Percentiles rank a stretch among this genome's conserved stretches.
Conservation (phyloP, 257 asterid species). For the Marsdenia floribunda region DNA sequence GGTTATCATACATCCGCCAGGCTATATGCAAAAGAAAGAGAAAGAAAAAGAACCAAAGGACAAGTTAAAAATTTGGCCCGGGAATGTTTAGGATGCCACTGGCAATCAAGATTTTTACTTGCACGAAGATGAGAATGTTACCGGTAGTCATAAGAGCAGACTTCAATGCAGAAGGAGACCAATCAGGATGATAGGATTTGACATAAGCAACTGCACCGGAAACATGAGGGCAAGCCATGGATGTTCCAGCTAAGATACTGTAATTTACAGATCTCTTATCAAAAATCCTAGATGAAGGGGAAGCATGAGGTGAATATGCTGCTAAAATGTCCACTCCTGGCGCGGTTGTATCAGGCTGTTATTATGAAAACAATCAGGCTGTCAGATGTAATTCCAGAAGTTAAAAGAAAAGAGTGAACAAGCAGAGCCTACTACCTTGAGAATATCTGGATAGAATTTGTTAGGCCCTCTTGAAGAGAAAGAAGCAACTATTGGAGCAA, state of each 20-base stretch:
- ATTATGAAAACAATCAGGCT: no score
- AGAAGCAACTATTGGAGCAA: conserved; percentile 16
- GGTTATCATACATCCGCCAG: conserved; percentile 4
- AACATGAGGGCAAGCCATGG: conserved; percentile 29
- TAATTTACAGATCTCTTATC: conserved; percentile 15
- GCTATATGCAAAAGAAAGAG: neutral
- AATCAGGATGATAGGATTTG: conserved; percentile 21
- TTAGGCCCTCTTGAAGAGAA: conserved; percentile 28
- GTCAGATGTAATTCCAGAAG: no score
- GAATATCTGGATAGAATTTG: conserved; percentile 1
- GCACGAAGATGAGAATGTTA: neutral
- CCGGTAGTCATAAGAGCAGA: conserved; percentile 31
- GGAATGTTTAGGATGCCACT: neutral
- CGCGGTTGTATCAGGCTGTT: conserved; percentile 27
- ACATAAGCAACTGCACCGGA: conserved; percentile 25
- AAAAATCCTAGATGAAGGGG: neutral
- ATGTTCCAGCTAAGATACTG: conserved; percentile 19
- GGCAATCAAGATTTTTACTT: neutral
- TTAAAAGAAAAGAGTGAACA: no score
- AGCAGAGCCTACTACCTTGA: conserved; percentile 11
- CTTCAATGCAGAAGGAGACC: conserved; percentile 29
- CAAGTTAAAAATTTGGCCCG: neutral
- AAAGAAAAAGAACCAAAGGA: no score
- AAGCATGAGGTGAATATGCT: conserved; percentile 8
- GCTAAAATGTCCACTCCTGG: conserved; percentile 29